phyloP scores from a whole-genome alignment of 352 stramenopile genomes.

The Phytopythium aichiense region DNA sequence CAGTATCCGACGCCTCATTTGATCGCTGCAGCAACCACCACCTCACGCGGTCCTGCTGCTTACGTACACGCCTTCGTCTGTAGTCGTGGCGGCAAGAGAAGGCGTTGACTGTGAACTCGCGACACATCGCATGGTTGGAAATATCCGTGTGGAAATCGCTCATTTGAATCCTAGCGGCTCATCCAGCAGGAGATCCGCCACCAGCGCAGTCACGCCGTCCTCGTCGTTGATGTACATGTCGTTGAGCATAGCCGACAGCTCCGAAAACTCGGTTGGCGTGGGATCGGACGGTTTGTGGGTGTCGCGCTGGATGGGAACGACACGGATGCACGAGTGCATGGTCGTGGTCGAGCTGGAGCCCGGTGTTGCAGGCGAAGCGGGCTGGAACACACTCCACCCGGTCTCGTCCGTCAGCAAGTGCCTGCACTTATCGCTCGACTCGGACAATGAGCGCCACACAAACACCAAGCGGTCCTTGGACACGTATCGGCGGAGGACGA shows the following conservation, averaged over 20 bases:
- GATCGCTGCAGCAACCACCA: too few relatives aligned
- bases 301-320: neutral
- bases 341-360: neutral
- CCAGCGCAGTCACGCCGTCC: neutral
- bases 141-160: neutral
- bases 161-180: neutral
- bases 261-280: neutral
- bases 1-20: too few relatives aligned
- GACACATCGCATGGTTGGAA: too few relatives aligned
- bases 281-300: neutral
- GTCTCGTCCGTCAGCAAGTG: slow-evolving; percentile 45
- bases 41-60: too few relatives aligned
- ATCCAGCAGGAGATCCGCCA: neutral
- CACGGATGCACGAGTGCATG: neutral
- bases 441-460: slow-evolving; percentile 35
- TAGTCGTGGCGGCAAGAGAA: too few relatives aligned
- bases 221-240: neutral
- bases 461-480: slow-evolving; percentile 35
- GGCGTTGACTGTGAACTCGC: too few relatives aligned
- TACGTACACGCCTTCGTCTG: too few relatives aligned
- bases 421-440: slow-evolving; percentile 29
- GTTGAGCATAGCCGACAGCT: neutral
- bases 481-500: slow-evolving; percentile 18
- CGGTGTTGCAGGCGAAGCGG: neutral
- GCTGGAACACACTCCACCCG: slow-evolving; percentile 38